phyloP scores from a whole-genome alignment of 768 basidiomycete genomes.

The Sarcodon sp. region DNA sequence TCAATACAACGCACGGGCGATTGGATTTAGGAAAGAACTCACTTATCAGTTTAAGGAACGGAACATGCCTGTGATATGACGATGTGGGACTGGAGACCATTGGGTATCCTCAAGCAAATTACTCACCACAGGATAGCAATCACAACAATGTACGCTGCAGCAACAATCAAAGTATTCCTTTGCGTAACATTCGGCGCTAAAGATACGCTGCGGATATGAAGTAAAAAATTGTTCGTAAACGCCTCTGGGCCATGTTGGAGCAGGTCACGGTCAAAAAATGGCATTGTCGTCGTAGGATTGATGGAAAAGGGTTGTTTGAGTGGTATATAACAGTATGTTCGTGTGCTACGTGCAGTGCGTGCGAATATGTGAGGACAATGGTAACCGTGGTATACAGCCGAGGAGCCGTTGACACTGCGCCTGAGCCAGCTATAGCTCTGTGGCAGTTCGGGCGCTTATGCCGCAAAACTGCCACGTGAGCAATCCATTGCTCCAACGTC shows the following conservation, averaged over 20 bases:
- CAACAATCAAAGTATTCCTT: slow-evolving; percentile 66
- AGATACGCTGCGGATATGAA: background rate
- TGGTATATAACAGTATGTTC: too few relatives aligned
- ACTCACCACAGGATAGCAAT: slow-evolving; percentile 76
- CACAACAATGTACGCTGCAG: slow-evolving; percentile 56
- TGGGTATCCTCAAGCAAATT: background rate
- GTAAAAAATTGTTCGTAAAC: too few relatives aligned
- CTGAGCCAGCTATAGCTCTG: slow-evolving; percentile 16
- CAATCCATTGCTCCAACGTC: background rate
- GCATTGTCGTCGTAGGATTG: too few relatives aligned
- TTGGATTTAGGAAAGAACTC: slow-evolving; percentile 18
- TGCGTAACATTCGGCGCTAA: slow-evolving; percentile 65
- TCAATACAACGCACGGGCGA: background rate
- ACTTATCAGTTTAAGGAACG: slow-evolving; percentile 62
- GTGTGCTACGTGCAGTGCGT: too few relatives aligned
- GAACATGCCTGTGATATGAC: slow-evolving; percentile 53
- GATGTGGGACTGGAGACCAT: background rate
- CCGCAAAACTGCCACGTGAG: background rate
- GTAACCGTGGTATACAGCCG: slow-evolving; percentile 1
- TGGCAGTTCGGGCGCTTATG: too few relatives aligned
- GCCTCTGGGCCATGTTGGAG: too few relatives aligned
- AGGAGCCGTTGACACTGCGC: background rate
- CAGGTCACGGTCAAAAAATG: too few relatives aligned
- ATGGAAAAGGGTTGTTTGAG: too few relatives aligned
- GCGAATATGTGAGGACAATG: too few relatives aligned